phyloP scores from a whole-genome alignment of 306 rosid genomes.

The Casuarina equisetifolia region DNA sequence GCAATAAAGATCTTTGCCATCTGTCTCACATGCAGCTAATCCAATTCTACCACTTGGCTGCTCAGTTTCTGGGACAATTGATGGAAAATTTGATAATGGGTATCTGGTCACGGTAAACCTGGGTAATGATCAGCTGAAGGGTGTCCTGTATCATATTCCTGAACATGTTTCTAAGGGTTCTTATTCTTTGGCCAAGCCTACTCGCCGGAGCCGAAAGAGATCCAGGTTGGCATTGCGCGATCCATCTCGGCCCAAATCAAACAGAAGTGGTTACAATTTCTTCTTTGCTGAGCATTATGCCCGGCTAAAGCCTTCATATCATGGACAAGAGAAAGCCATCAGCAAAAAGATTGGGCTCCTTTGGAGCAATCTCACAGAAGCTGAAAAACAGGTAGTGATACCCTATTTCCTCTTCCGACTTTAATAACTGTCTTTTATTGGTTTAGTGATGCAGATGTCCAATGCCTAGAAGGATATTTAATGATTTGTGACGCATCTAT shows the following conservation, averaged over 20 bases:
- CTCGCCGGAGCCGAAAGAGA: constrained; percentile 47
- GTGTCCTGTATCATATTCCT: constrained; percentile 71
- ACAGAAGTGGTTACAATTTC: constrained; percentile 78
- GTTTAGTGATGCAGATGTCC: neutral
- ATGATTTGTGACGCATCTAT: neutral
- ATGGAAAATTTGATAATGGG: constrained; percentile 70
- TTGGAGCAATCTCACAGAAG: constrained; percentile 80
- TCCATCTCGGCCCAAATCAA: constrained; percentile 72
- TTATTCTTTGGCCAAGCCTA: constrained; percentile 28
- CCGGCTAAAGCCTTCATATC: constrained; percentile 61
- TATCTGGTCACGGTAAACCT: constrained; percentile 55
- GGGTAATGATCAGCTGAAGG: constrained; percentile 64
- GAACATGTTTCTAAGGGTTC: constrained; percentile 32
- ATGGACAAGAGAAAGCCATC: constrained; percentile 69
- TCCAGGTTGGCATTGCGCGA: constrained; percentile 54
- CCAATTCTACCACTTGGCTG: constrained; percentile 44
- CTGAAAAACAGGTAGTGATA: constrained; percentile 64
- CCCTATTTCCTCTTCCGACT: neutral
- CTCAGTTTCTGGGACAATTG: constrained; percentile 58
- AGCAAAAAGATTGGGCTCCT: constrained; percentile 64
- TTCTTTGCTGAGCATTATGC: constrained; percentile 73
- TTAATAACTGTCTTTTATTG: neutral
- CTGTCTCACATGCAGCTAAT: constrained; percentile 40
- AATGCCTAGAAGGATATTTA: neutral
- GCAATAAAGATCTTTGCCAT: constrained; percentile 23